A percentile compares a stretch with the other conserved stretches of the same genome.
These are phyloP conservation scores for Phytophthora foliorum DNA, from an alignment of 352 stramenopile species.

Conservation along the genomic window DNA sequence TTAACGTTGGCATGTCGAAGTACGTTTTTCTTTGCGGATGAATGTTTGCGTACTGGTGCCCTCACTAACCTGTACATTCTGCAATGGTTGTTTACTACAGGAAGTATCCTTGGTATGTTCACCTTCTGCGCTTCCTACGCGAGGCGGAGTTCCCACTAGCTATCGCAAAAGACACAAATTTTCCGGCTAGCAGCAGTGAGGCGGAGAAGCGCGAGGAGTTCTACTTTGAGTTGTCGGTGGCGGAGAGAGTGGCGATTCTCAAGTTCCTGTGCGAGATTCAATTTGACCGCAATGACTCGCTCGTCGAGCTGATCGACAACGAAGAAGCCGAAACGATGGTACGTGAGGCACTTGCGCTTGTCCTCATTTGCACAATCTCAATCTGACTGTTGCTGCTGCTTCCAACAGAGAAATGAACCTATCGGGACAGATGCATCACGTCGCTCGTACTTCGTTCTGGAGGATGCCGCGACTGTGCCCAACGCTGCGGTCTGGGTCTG, in stretches of 20 bases:
- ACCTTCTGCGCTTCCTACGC: conserved; percentile 58
- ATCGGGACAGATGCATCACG: conserved; percentile 54
- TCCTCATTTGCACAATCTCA: not conserved
- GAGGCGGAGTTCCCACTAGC: conserved; percentile 40
- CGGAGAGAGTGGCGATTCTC: conserved; percentile 56
- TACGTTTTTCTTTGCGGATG: conserved; percentile 37
- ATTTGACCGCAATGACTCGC: conserved; percentile 70
- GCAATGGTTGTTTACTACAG: conserved; percentile 23
- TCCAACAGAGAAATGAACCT: conserved; percentile 55
- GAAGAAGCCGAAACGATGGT: conserved; percentile 63
- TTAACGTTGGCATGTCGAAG: conserved; percentile 58
- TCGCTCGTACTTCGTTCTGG: conserved; percentile 68
- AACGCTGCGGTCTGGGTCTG: conserved; percentile 73
- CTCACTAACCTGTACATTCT: conserved; percentile 10
- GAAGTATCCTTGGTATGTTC: conserved; percentile 57
- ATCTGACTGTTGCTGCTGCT: conserved; percentile 15
- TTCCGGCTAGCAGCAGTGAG: conserved; percentile 27
- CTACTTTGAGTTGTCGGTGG: conserved; percentile 57
- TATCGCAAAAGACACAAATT: conserved; percentile 22
- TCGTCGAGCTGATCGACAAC: conserved; percentile 65
- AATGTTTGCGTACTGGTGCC: not conserved
- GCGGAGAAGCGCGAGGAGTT: conserved; percentile 39
- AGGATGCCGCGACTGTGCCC: conserved; percentile 63
- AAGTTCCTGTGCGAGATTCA: conserved; percentile 75
- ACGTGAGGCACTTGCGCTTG: not conserved